Percentiles rank a stretch among this genome's conserved stretches.
phyloP scores from a whole-genome alignment of 371 early-diverging fungal species.

The Mortierella sp. region DNA sequence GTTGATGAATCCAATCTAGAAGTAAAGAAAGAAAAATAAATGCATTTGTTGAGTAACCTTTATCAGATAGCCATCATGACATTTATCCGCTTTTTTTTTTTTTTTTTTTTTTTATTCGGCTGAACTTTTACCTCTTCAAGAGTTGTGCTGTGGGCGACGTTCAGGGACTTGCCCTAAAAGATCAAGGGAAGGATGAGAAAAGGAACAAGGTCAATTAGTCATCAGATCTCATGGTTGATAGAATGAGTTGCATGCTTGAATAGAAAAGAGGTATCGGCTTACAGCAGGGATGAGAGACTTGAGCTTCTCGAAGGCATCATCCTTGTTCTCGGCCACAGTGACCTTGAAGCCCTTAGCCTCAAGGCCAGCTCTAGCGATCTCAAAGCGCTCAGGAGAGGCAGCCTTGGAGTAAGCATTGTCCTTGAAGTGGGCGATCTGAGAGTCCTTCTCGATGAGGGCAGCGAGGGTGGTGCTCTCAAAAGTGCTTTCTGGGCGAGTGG shows the following conservation, averaged over 20 bases:
- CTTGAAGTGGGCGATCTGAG: constrained; percentile 34
- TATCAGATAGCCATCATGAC: no score
- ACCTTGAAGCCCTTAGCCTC: constrained; percentile 56
- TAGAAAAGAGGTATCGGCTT: neutral
- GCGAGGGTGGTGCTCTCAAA: constrained; percentile 41
- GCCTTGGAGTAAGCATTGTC: constrained; percentile 41
- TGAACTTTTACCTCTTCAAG: constrained; percentile 28
- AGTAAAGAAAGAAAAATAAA: neutral
- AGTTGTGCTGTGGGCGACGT: constrained; percentile 50
- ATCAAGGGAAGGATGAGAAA: neutral
- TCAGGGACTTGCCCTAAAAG: constrained; percentile 32
- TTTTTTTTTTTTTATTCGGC: no score
- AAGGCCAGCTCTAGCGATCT: constrained; percentile 44
- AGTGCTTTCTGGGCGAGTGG: constrained; percentile 5
- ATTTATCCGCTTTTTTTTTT: no score
- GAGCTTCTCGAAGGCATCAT: constrained; percentile 52
- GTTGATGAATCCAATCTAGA: constrained; percentile 54
- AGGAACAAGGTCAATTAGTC: neutral
- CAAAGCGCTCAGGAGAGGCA: constrained; percentile 41
- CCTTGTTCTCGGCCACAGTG: constrained; percentile 49
- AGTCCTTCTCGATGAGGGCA: constrained; percentile 37
- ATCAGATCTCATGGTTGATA: neutral
- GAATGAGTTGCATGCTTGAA: neutral
- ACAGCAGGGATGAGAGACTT: constrained; percentile 53
- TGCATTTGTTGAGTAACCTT: neutral